Evolutionary conservation across 2,329 filamentous ascomycete species (phyloP), one percentile per base, ranked within the genome.

Genomic region (Fusarium falciforme): DNA sequence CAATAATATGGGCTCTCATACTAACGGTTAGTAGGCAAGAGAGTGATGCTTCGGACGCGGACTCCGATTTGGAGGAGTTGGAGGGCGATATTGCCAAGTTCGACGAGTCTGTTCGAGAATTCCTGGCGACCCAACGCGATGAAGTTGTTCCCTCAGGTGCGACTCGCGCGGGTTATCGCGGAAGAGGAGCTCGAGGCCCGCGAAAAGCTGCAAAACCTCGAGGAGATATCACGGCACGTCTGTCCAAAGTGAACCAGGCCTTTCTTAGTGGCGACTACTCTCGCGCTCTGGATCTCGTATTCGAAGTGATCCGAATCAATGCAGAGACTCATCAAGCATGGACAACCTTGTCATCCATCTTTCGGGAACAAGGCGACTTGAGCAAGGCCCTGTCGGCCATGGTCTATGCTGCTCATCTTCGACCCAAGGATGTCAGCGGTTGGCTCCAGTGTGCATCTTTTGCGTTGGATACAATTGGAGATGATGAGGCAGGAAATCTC

Each of bases 241-340:
- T 95, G 58, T 87, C 89, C 55, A 86, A 89, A 77, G 93, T 93
- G 4, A 93, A 91, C 67, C 87, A 91, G 68, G 89, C 91, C 6
- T 95, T 92, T 78, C 86, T 94, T 67, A 85, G 88, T 11, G 86
- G 88, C 29, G 86, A 92, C 22, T 91, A 92, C 71, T 86, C 89
- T 6, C 84, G 87, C 44, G 91, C 93, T 6, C 83, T 90, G 38
- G 86, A 87, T 17, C 84, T 89, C 25, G 87, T 90, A 10, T 86
- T 88, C 44, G 90, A 93, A 76, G 88, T 92, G 66, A 91, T 93
- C 76, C 87, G 90, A 60, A 91, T 93, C 78, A 93, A 93, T 71
- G 90, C 89, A 22, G 90, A 92, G 79, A 92, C 90, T 2, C 87
- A 91, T 70, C 87, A 90, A 73, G 91, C 91, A 27, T 93, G 91